A percentile compares a stretch with the other conserved stretches of the same genome.
phyloP scores from a whole-genome alignment of 2,329 filamentous ascomycete genomes.

The Aspergillus sergii region DNA sequence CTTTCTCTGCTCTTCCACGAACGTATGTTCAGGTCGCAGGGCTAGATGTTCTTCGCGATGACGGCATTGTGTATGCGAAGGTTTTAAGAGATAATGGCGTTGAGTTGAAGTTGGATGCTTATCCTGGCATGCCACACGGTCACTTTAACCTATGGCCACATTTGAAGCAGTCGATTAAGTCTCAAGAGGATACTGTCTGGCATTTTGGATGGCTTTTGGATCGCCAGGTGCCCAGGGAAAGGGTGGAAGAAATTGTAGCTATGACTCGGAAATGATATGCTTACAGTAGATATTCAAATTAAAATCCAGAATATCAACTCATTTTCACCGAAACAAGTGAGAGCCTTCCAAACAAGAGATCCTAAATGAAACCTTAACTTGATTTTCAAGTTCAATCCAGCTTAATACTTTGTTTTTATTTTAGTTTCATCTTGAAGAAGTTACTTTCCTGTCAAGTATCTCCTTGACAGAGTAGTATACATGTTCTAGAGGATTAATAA shows the following conservation, averaged over 20 bases:
- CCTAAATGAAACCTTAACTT: no score
- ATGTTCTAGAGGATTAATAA: no score
- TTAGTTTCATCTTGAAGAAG: no score
- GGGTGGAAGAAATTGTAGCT: not conserved
- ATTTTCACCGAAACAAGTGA: no score
- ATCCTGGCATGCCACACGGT: not conserved
- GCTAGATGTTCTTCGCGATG: not conserved
- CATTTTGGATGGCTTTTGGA: not conserved
- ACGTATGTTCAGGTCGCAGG: not conserved
- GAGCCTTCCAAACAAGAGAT: no score
- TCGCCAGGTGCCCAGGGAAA: not conserved
- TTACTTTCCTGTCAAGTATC: no score
- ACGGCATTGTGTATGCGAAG: not conserved
- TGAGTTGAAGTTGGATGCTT: not conserved
- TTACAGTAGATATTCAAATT: no score
- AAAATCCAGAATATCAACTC: no score
- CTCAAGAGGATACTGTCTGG: not conserved
- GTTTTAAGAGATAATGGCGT: not conserved
- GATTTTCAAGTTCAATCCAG: no score
- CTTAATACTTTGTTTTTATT: no score
- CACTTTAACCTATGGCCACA: not conserved
- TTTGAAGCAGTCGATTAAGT: not conserved
- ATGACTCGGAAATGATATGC: not conserved
- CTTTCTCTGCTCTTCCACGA: not conserved
- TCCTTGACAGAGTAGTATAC: no score